Conservation (phyloP, 2,329 filamentous ascomycete genomes). For the Fusarium sp. region DNA sequence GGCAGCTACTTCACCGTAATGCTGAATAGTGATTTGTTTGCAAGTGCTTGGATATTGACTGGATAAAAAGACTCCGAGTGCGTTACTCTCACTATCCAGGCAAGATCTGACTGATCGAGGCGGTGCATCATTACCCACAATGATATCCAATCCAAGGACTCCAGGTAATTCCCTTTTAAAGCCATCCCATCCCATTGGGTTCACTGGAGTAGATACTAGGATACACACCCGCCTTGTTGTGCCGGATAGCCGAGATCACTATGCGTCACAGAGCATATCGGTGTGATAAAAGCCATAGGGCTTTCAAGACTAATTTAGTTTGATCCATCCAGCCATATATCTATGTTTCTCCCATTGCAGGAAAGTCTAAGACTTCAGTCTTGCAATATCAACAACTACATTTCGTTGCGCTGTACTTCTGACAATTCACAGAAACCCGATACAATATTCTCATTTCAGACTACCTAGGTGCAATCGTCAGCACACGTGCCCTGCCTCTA, state of each 20-base stretch:
- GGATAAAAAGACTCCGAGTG: not conserved
- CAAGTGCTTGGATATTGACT: too few relatives aligned
- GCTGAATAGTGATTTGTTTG: too few relatives aligned
- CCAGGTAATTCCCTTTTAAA: not conserved
- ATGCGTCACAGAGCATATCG: not conserved
- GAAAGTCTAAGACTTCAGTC: not conserved
- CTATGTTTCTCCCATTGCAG: not conserved
- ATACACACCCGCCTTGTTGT: not conserved
- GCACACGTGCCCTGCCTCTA: not conserved
- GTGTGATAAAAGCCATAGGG: not conserved
- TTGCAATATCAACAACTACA: not conserved
- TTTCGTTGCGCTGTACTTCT: too few relatives aligned
- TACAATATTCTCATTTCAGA: not conserved
- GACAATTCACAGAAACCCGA: not conserved
- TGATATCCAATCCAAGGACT: not conserved
- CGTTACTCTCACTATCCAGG: not conserved
- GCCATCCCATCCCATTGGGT: not conserved
- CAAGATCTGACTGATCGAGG: not conserved
- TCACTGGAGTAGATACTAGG: not conserved
- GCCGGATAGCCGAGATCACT: not conserved
- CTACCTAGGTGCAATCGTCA: too few relatives aligned
- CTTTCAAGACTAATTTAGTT: not conserved
- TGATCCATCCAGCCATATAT: not conserved
- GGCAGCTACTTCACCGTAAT: too few relatives aligned
- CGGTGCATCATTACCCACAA: not conserved